These are phyloP conservation scores for Aspergillus quadrilineatus DNA, from an alignment of 2,329 filamentous ascomycete genomes.

Conservation along the genomic window DNA sequence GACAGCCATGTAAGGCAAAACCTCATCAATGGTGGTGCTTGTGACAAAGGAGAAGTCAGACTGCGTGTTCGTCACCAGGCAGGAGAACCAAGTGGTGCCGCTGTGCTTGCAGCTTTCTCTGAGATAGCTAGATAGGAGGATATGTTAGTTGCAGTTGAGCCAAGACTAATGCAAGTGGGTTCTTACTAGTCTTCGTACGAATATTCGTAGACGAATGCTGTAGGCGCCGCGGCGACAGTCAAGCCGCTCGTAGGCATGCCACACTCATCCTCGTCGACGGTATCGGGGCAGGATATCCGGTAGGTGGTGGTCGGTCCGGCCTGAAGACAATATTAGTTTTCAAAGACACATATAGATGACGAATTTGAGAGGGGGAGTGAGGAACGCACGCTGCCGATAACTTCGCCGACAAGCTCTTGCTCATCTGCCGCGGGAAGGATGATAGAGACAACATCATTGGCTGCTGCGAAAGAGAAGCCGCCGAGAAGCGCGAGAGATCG, in stretches of 20 bases:
- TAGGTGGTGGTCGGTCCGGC: conserved; percentile 22
- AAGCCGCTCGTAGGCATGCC: conserved; percentile 8
- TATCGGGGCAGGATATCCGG: conserved; percentile 16
- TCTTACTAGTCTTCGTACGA: conserved; percentile 17
- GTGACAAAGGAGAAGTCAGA: conserved; percentile 12
- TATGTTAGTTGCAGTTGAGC: not conserved
- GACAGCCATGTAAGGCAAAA: conserved; percentile 15
- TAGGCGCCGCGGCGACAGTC: conserved; percentile 15
- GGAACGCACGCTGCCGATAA: conserved; percentile 18
- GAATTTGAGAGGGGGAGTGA: not conserved
- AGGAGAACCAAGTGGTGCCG: conserved; percentile 29
- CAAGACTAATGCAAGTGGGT: not conserved
- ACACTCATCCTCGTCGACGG: conserved; percentile 12
- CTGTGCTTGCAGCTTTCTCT: conserved; percentile 23
- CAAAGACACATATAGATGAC: not conserved
- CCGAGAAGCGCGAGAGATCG: conserved; percentile 28
- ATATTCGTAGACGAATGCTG: conserved; percentile 8
- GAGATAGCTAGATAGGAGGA: conserved; percentile 3
- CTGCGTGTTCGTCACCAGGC: conserved; percentile 16
- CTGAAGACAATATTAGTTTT: conserved; percentile 12
- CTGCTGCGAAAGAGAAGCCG: conserved; percentile 23
- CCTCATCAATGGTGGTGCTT: conserved; percentile 13
- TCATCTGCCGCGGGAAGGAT: conserved; percentile 10
- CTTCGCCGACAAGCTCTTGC: conserved; percentile 11
- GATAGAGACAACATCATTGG: conserved; percentile 18